Conservation (phyloP, 2,329 filamentous ascomycete species). For the Verticillium zaregamsianum region DNA sequence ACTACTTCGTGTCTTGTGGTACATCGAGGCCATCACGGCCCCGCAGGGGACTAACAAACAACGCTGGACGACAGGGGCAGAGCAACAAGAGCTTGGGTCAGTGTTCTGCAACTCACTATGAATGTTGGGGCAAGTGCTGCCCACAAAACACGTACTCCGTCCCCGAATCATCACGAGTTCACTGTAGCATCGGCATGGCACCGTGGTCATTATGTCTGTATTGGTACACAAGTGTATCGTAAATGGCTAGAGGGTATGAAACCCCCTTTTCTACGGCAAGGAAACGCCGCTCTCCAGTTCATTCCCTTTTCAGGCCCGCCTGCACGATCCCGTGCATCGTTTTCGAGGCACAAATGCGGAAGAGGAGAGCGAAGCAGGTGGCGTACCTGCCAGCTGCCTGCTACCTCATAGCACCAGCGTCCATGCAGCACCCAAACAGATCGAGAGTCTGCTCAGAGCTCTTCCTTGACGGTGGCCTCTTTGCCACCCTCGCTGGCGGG, state of each 20-base stretch:
- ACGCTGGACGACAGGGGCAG: too few species aligned
- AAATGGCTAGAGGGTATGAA: background rate
- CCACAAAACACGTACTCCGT: too few species aligned
- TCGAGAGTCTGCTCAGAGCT: constrained; percentile 22
- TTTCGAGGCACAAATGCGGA: background rate
- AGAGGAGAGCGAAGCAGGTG: background rate
- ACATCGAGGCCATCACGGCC: too few species aligned
- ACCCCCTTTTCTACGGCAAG: background rate
- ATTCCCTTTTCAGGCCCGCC: background rate
- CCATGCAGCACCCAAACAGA: background rate
- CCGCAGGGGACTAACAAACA: too few species aligned
- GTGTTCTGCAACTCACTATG: too few species aligned
- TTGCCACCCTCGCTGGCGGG: constrained; percentile 57
- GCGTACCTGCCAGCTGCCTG: too few species aligned
- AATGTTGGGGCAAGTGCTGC: too few species aligned
- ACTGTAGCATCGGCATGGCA: background rate
- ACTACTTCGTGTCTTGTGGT: too few species aligned
- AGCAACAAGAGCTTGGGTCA: too few species aligned
- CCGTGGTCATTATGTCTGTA: background rate
- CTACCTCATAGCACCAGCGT: too few species aligned
- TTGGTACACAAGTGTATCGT: background rate
- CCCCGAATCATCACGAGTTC: background rate
- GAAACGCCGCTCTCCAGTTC: background rate
- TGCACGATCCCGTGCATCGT: background rate
- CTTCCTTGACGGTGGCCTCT: constrained; percentile 46